Evolutionary conservation across 2,329 filamentous ascomycete genomes (phyloP).

Genomic region (Pestalotiopsis sp.): DNA sequence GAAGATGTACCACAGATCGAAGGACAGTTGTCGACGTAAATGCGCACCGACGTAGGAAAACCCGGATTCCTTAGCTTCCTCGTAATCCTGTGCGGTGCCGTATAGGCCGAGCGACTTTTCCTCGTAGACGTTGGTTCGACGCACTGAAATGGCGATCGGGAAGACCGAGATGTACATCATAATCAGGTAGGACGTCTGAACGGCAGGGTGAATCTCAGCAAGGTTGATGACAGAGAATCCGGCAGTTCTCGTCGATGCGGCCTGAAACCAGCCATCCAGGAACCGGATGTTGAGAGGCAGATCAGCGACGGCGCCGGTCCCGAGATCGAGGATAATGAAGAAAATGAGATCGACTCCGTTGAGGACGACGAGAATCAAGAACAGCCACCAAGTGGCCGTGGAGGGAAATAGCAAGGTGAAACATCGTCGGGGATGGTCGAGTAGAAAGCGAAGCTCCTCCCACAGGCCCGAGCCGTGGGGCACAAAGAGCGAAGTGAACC

Average conservation of each 20-base stretch:
- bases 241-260: slow-evolving; percentile 84
- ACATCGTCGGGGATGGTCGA: slow-evolving; percentile 93
- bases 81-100: slow-evolving; percentile 48
- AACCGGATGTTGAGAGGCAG: slow-evolving; percentile 76
- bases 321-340: slow-evolving; percentile 88
- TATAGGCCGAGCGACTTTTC: slow-evolving; percentile 83
- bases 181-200: slow-evolving; percentile 91
- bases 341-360: slow-evolving; percentile 87
- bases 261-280: slow-evolving; percentile 87
- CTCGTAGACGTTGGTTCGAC: slow-evolving; percentile 94
- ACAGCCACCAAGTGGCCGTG: slow-evolving; percentile 93
- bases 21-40: slow-evolving; percentile 89
- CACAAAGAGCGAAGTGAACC: slow-evolving; percentile 70
- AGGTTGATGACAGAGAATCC: slow-evolving; percentile 85
- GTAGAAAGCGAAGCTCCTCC: slow-evolving; percentile 87
- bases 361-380: slow-evolving; percentile 78
- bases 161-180: slow-evolving; percentile 99
- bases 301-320: slow-evolving; percentile 67
- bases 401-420: slow-evolving; percentile 94
- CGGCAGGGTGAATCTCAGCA: slow-evolving; percentile 78
- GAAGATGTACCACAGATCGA: slow-evolving; percentile 97
- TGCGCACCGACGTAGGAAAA: slow-evolving; percentile 89
- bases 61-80: slow-evolving; percentile 55
- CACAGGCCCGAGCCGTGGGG: slow-evolving; percentile 70
- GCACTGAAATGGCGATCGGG: slow-evolving; percentile 92